Evolutionary conservation across 768 basidiomycete genomes (phyloP).

Genomic region (Pulveroboletus sp.): DNA sequence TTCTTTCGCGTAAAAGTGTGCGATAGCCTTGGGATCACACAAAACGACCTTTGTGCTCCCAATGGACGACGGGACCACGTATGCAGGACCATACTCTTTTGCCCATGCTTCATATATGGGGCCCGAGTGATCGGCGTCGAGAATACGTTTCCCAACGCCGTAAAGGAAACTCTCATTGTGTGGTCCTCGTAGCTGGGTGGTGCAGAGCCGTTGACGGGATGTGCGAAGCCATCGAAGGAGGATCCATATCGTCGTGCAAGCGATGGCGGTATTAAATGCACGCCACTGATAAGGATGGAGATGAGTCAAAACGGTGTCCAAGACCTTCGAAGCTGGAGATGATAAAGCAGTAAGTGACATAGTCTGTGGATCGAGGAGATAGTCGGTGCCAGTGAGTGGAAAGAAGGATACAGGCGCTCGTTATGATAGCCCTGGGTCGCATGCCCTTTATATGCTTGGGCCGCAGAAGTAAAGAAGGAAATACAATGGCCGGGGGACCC

Average conservation of each 20-base stretch:
- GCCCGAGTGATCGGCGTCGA: neutral
- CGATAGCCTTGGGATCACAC: conserved; percentile 36
- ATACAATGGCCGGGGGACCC: no score
- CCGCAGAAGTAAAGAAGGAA: no score
- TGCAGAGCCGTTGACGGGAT: neutral
- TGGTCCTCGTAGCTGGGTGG: conserved; percentile 19
- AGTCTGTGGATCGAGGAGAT: neutral
- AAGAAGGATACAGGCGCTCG: no score
- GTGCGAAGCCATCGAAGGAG: conserved; percentile 6
- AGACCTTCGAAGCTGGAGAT: neutral
- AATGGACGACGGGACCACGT: conserved; percentile 13
- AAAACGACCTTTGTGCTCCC: conserved; percentile 13
- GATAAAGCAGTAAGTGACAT: neutral
- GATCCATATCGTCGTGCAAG: conserved; percentile 1
- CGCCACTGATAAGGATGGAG: neutral
- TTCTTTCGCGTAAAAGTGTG: no score
- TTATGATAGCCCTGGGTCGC: no score
- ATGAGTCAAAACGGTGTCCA: neutral
- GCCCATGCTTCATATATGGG: conserved; percentile 23
- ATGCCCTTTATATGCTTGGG: no score
- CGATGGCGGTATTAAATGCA: neutral
- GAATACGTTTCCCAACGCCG: conserved; percentile 10
- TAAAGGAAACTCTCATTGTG: conserved; percentile 15
- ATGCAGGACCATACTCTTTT: conserved; percentile 16
- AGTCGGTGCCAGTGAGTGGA: neutral